Evolutionary conservation across 2,329 filamentous ascomycete genomes (phyloP).

Genomic region (Fusarium tricinctum): DNA sequence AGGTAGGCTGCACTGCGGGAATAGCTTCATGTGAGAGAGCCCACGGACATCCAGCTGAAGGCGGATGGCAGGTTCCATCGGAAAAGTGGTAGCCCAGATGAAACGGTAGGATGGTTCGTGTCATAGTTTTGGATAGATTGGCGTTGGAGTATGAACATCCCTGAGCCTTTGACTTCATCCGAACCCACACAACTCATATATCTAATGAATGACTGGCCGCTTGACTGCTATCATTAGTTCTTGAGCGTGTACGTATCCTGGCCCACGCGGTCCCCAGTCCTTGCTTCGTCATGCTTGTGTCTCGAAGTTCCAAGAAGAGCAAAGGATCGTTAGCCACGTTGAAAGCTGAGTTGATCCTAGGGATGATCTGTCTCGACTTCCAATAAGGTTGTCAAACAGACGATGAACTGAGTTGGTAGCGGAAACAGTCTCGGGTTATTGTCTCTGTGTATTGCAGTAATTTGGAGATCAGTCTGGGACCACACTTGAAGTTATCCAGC

Average conservation of each 20-base stretch:
- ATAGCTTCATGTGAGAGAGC: constrained; percentile 17
- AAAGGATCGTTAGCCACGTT: constrained; percentile 13
- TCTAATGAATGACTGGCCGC: constrained; percentile 8
- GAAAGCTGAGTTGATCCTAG: constrained; percentile 14
- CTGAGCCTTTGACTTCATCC: constrained; percentile 1
- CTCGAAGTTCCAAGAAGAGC: constrained; percentile 23
- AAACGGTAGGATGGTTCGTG: neutral
- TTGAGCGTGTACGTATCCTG: constrained; percentile 17
- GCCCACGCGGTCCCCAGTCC: constrained; percentile 7
- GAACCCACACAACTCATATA: constrained; percentile 9
- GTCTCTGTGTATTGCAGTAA: neutral
- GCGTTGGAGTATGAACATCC: constrained; percentile 6
- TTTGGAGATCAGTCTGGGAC: neutral
- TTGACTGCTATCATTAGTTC: constrained; percentile 6
- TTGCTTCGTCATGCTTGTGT: constrained; percentile 23
- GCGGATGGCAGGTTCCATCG: constrained; percentile 10
- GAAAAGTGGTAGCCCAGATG: constrained; percentile 20
- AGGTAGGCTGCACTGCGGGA: constrained; percentile 10
- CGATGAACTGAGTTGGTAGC: neutral
- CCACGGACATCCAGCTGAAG: neutral
- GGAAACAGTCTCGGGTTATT: neutral
- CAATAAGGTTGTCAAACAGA: constrained; percentile 9
- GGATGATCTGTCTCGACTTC: constrained; percentile 22
- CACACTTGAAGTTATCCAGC: constrained; percentile 20
- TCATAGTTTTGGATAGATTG: constrained; percentile 1